These are phyloP conservation scores for Glomus cerebriforme DNA, from an alignment of 192 early-diverging fungal species.

Conservation along the genomic window DNA sequence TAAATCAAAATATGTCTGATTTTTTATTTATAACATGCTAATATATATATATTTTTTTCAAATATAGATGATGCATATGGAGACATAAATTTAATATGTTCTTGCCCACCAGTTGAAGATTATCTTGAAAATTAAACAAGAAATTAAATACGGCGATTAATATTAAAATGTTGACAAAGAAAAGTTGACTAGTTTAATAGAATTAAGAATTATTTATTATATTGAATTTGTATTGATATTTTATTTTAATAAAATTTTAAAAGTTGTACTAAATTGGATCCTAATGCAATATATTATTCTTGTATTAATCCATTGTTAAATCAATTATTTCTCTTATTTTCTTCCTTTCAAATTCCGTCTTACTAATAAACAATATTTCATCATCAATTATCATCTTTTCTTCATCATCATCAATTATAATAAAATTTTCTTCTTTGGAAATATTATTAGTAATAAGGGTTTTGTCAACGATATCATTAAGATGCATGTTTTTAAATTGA, in stretches of 20 bases:
- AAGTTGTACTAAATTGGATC: too few species aligned
- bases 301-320: neutral
- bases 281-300: too few species aligned
- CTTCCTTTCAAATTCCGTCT: neutral
- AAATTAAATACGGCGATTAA: neutral
- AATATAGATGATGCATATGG: conserved; percentile 89
- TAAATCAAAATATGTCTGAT: too few species aligned
- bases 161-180: neutral
- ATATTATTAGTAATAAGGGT: neutral
- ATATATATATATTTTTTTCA: neutral
- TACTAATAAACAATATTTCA: neutral
- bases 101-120: conserved; percentile 91
- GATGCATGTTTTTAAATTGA: neutral
- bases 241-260: too few species aligned
- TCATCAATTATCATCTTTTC: neutral
- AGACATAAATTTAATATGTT: conserved; percentile 92
- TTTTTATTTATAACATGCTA: conserved; percentile 14
- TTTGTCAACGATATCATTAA: neutral
- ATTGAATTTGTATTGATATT: neutral
- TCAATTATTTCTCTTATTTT: neutral
- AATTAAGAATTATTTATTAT: neutral
- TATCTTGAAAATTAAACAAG: conserved; percentile 44
- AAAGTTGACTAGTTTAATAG: too few species aligned
- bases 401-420: neutral
- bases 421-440: neutral